Conservation (phyloP, 768 basidiomycete species). For the Gelatoporia subvermispora region DNA sequence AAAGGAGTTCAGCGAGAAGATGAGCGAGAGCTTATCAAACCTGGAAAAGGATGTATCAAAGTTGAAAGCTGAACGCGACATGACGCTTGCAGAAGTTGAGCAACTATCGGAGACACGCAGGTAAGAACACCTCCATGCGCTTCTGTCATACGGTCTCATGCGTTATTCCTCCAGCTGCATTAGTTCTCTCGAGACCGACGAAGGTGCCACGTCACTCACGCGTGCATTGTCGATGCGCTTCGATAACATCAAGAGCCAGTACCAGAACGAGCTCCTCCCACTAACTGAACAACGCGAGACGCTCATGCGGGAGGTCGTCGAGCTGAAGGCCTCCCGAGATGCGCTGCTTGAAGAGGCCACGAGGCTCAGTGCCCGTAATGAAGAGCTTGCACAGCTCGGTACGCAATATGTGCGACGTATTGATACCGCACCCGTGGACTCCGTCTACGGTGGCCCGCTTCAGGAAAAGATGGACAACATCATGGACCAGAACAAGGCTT, state of each 20-base stretch:
- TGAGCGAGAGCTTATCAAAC: conserved; percentile 67
- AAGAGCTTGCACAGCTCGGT: conserved; percentile 85
- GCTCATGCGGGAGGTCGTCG: conserved; percentile 74
- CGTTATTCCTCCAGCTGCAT: conserved; percentile 15
- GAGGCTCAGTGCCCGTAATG: conserved; percentile 85
- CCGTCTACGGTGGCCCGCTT: conserved; percentile 1
- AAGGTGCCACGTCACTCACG: conserved; percentile 27
- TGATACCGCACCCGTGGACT: conserved; percentile 35
- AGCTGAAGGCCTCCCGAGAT: conserved; percentile 83
- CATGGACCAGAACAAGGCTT: conserved; percentile 16
- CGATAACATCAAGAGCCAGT: conserved; percentile 83
- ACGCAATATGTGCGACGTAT: conserved; percentile 77
- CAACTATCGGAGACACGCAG: conserved; percentile 74
- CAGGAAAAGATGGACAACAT: conserved; percentile 10
- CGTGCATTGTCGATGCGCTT: conserved; percentile 81
- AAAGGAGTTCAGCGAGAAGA: conserved; percentile 73
- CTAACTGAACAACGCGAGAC: conserved; percentile 79
- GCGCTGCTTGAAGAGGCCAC: conserved; percentile 89
- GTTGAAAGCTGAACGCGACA: conserved; percentile 84
- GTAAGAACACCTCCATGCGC: conserved; percentile 35
- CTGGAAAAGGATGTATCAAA: conserved; percentile 85
- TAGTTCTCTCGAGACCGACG: conserved; percentile 10
- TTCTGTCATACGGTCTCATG: not conserved
- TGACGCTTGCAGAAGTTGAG: conserved; percentile 90
- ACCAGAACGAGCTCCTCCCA: conserved; percentile 81